Conservation (phyloP, 495 filamentous ascomycete species). For the Lasiosphaeriaceae sp. region DNA sequence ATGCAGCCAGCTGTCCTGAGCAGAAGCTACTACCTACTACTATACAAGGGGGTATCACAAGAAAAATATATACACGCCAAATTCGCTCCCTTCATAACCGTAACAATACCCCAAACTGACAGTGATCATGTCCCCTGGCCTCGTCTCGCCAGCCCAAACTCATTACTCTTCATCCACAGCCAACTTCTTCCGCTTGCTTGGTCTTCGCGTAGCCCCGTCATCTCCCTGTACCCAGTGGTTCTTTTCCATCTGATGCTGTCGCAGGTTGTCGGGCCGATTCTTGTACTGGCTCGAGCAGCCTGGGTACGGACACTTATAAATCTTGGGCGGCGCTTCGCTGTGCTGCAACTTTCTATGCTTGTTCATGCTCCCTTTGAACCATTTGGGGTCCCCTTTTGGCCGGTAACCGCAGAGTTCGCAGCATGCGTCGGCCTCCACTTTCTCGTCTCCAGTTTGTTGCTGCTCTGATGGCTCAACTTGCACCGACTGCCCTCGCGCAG, state of each 20-base stretch:
- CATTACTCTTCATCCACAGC: conserved; percentile 16
- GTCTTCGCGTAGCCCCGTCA: conserved; percentile 24
- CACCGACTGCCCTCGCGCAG: conserved; percentile 5
- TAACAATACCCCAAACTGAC: too few relatives aligned
- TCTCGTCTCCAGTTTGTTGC: conserved; percentile 12
- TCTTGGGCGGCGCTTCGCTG: conserved; percentile 36
- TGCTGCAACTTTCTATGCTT: conserved; percentile 50
- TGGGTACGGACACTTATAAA: conserved; percentile 45
- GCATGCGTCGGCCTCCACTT: conserved; percentile 35
- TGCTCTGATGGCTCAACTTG: conserved; percentile 8
- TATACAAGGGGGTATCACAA: too few relatives aligned
- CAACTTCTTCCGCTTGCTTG: conserved; percentile 43
- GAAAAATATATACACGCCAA: too few relatives aligned
- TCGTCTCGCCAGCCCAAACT: background rate
- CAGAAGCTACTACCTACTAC: too few relatives aligned
- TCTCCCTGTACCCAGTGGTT: conserved; percentile 41
- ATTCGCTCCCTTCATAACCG: too few relatives aligned
- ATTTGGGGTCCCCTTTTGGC: conserved; percentile 48
- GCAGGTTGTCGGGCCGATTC: conserved; percentile 47
- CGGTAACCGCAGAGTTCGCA: conserved; percentile 49
- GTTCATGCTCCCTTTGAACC: conserved; percentile 51
- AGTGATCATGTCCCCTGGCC: too few relatives aligned
- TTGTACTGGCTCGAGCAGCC: conserved; percentile 47
- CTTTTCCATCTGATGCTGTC: conserved; percentile 49
- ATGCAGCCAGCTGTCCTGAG: too few relatives aligned